Evolutionary conservation across 2,329 filamentous ascomycete species (phyloP).

Genomic region (Pseudocercospora eumusae): DNA sequence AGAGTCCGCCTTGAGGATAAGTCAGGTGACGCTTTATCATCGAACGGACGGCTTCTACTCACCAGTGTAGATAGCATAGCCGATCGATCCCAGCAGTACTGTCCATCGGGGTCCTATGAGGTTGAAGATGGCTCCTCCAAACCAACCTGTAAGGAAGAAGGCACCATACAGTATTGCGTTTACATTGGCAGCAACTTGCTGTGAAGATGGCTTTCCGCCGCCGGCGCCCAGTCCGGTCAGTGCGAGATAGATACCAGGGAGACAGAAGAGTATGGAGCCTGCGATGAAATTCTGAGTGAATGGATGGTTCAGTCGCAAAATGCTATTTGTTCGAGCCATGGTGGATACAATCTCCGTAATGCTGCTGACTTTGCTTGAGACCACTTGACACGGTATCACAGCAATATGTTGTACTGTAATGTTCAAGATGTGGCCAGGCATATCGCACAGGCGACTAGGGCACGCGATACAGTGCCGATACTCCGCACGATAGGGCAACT

Average conservation of each 20-base stretch:
- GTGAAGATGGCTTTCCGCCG: conserved; percentile 13
- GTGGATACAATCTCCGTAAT: not conserved
- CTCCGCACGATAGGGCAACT: conserved; percentile 8
- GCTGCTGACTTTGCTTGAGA: no score
- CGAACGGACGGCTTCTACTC: not conserved
- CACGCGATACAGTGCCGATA: conserved; percentile 5
- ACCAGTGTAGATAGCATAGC: conserved; percentile 6
- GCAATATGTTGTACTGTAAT: no score
- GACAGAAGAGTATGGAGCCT: conserved; percentile 4
- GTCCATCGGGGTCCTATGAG: conserved; percentile 9
- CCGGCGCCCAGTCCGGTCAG: conserved; percentile 14
- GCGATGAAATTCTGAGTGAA: conserved; percentile 11
- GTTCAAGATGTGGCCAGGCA: no score
- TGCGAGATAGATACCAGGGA: conserved; percentile 13
- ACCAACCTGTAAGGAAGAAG: conserved; percentile 15
- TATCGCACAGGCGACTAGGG: not conserved
- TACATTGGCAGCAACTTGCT: conserved; percentile 11
- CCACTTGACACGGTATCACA: no score
- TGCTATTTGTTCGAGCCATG: not conserved
- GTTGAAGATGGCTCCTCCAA: conserved; percentile 13
- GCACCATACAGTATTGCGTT: conserved; percentile 17
- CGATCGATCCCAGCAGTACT: conserved; percentile 5
- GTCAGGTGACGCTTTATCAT: no score
- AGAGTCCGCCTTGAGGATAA: not conserved
- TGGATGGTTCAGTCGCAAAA: not conserved